phyloP scores from a whole-genome alignment of 2,329 filamentous ascomycete species.

The Neurospora crassa region DNA sequence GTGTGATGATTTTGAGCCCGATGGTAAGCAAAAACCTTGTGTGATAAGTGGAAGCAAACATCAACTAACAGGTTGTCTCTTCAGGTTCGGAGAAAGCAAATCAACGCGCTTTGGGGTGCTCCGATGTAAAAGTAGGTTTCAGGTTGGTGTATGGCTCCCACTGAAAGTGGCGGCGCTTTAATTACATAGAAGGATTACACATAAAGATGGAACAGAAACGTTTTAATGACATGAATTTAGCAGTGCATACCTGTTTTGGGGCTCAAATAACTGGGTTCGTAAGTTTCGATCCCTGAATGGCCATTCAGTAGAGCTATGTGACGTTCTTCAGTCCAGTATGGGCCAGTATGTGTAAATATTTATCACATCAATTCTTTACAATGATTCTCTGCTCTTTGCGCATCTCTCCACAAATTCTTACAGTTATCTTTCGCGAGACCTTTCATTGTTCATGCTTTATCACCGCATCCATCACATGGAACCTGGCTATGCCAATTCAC shows the following conservation, averaged over 20 bases:
- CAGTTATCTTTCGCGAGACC: not conserved
- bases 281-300: not conserved
- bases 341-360: not conserved
- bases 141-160: not conserved
- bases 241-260: not conserved
- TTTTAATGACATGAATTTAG: not conserved
- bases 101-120: constrained; percentile 29
- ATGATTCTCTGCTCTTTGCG: not conserved
- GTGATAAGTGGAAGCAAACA: not conserved
- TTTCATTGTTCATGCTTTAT: not conserved
- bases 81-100: constrained; percentile 35
- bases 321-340: not conserved
- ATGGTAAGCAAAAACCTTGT: constrained; percentile 53
- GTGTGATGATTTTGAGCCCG: constrained; percentile 70
- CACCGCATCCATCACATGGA: not conserved
- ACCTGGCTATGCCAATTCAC: not conserved
- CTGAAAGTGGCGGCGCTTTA: not conserved
- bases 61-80: not conserved
- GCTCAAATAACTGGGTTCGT: not conserved
- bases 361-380: not conserved
- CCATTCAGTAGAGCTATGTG: not conserved
- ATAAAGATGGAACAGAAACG: not conserved
- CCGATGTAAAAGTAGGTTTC: not conserved
- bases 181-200: not conserved
- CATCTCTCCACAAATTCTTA: not conserved